These are phyloP conservation scores for Boletus calvinii DNA, from an alignment of 1,284 basidiomycete species.

Conservation along the genomic window DNA sequence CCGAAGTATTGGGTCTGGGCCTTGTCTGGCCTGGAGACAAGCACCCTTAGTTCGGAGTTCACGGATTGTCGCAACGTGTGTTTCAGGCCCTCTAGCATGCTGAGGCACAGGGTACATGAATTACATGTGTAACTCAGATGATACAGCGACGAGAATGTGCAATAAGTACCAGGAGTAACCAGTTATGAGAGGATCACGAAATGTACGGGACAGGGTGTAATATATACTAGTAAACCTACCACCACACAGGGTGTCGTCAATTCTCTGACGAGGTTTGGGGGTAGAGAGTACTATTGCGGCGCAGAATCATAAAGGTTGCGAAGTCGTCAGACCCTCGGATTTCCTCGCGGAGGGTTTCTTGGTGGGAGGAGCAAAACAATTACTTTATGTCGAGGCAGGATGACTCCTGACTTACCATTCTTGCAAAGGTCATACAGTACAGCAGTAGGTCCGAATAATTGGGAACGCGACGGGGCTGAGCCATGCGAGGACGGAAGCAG, in stretches of 20 bases:
- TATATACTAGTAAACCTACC: too few species aligned
- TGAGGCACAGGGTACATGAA: too few species aligned
- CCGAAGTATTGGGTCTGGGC: not conserved
- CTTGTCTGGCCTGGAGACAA: too few species aligned
- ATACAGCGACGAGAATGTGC: too few species aligned
- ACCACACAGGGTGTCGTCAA: too few species aligned
- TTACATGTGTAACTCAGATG: too few species aligned
- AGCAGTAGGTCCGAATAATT: not conserved
- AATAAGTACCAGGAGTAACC: too few species aligned
- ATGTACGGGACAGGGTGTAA: too few species aligned
- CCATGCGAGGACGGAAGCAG: not conserved
- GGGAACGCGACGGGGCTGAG: not conserved
- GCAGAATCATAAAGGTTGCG: not conserved
- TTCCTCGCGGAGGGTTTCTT: not conserved
- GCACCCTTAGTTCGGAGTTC: too few species aligned
- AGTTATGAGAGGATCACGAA: too few species aligned
- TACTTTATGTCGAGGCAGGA: not conserved
- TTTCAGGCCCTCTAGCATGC: too few species aligned
- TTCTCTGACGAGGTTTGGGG: not conserved
- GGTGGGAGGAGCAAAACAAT: not conserved
- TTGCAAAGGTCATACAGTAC: conserved; percentile 5
- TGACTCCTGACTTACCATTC: conserved; percentile 1
- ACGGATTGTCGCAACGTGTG: too few species aligned
- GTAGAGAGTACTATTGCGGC: not conserved
- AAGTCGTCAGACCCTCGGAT: not conserved